Evolutionary conservation across 1,284 basidiomycete species (phyloP), one percentile per base, ranked within the genome.

Genomic region (Cryptococcus wingfieldii): DNA sequence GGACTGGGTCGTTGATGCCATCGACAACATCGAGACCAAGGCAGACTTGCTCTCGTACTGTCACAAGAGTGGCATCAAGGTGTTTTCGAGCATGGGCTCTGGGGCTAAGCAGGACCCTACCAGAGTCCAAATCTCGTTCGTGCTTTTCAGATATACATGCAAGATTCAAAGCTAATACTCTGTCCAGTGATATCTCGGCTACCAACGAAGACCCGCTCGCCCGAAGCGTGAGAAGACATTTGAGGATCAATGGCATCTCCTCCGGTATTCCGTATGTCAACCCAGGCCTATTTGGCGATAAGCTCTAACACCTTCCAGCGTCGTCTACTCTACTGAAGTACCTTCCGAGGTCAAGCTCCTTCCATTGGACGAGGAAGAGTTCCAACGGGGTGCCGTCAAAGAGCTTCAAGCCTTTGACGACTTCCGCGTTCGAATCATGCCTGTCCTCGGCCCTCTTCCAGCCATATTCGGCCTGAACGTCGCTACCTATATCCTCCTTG

Each of bases 41-140:
- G 88, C 93, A 23, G 89, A 94, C 65, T 79, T 95, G 28, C 80
- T 96, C 8, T 86, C 88, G 54, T 86, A 92, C 70, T 95, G 92
- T 67, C 82, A 87, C 65, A 82, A 86, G 56, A 80, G 86, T 62
- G 72, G 80, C 38, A 85, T 93, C 75, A 89, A 89, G 79, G 88
- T 96, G 18, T 96, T 98, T 76, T 90, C 93, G 1, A 92, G 91
- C 18, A 96, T 98, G 91, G 96, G 96, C 43, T 91, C 95, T 1
- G 88, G 94, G n/a, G 90, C 94, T 7, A 99, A 98, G 78, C 83
- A 83, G 59, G 96, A 99, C 73, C 93, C 96, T 0, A 96, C 93
- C 5, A 83, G 93, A 34, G 84, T 98, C 27, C 95, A 98, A 76
- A 96, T 98, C 58, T 80, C 79, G 78, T 79, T 45, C 59, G 76